These are phyloP conservation scores for Alternaria angustiovoidea DNA, from an alignment of 2,329 filamentous ascomycete genomes.

Conservation along the genomic window DNA sequence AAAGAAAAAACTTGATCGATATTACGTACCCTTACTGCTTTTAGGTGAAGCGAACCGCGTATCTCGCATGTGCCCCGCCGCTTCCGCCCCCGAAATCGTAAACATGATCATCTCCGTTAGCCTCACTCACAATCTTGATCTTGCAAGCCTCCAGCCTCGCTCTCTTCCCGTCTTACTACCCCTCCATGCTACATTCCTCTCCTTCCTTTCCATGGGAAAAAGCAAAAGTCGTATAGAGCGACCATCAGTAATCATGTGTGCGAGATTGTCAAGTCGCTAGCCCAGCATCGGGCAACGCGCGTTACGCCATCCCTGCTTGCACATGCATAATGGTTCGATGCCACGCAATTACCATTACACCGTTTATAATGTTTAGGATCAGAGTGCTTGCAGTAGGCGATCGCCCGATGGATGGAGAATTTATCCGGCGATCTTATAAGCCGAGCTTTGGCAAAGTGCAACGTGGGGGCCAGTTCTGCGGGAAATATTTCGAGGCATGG, in stretches of 20 bases:
- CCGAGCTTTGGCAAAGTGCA: background rate
- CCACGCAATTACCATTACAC: background rate
- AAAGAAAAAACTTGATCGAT: background rate
- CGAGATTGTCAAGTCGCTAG: background rate
- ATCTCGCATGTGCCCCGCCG: background rate
- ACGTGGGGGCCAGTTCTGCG: background rate
- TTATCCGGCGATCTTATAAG: background rate
- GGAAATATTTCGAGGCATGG: background rate
- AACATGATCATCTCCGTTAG: background rate
- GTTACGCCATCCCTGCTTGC: slow-evolving; percentile 1
- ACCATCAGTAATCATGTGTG: background rate
- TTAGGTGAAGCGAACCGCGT: background rate
- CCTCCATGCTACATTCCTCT: background rate
- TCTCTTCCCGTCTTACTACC: background rate
- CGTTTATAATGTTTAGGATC: background rate
- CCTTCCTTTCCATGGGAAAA: background rate
- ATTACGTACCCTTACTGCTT: background rate
- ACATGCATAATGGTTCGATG: slow-evolving; percentile 12
- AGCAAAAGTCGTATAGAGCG: background rate
- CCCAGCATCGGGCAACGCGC: background rate
- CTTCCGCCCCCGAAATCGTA: background rate
- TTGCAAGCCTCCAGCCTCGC: background rate
- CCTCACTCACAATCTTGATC: background rate
- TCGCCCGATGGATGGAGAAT: slow-evolving; percentile 1
- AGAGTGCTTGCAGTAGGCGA: slow-evolving; percentile 9